Evolutionary conservation across 139 green algal species (phyloP).

Genomic region (Chlamydomonas eustigma): DNA sequence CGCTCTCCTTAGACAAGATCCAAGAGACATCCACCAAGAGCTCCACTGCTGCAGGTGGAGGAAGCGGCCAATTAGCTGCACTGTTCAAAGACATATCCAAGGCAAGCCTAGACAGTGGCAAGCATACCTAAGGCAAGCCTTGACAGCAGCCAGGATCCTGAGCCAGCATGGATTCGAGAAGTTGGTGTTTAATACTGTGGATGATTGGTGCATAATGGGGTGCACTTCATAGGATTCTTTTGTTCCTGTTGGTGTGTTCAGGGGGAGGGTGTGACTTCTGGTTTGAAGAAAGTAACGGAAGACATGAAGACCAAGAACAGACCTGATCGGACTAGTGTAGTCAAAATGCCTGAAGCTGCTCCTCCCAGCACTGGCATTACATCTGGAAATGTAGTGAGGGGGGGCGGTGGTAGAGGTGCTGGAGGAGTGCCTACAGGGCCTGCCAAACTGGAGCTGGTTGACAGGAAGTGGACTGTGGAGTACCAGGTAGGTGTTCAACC

Average conservation of each 20-base stretch:
- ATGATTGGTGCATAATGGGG: no score
- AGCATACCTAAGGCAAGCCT: no score
- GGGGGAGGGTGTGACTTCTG: constrained; percentile 72
- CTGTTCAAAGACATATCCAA: background rate
- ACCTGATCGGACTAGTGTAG: constrained; percentile 53
- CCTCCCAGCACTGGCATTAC: background rate
- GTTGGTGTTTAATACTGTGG: no score
- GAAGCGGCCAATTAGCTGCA: background rate
- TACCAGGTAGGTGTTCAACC: constrained; percentile 43
- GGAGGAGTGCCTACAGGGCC: constrained; percentile 4
- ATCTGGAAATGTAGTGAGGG: no score
- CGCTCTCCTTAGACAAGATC: constrained; percentile 34
- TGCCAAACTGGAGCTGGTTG: constrained; percentile 37
- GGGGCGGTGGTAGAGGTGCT: background rate
- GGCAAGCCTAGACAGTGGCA: background rate
- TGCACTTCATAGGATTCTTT: no score
- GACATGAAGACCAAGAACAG: constrained; percentile 97
- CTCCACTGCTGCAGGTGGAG: background rate
- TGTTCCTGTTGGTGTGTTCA: no score
- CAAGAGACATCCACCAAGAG: background rate
- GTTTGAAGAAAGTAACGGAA: constrained; percentile 87
- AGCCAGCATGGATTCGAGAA: no score
- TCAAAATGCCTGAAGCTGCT: constrained; percentile 24
- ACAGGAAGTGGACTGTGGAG: constrained; percentile 89
- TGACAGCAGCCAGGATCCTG: no score